These are phyloP conservation scores for Yamadazyma blattariae DNA, from an alignment of 1,139 yeast species.

Conservation along the genomic window DNA sequence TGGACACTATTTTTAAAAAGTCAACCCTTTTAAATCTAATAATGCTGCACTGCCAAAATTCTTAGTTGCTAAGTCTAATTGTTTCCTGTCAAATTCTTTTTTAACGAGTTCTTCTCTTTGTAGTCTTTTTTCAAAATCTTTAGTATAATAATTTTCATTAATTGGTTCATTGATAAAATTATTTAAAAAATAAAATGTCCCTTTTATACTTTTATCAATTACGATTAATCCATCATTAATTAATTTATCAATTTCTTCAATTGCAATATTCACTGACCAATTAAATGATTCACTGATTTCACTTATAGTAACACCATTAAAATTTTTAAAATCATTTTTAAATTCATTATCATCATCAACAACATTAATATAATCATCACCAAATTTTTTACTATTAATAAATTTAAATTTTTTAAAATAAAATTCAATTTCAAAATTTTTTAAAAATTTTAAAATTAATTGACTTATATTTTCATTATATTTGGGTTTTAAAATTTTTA, in stretches of 20 bases:
- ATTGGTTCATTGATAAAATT: slow-evolving; percentile 16
- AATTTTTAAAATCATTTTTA: slow-evolving; percentile 21
- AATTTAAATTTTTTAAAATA: slow-evolving; percentile 23
- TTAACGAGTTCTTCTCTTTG: slow-evolving; percentile 6
- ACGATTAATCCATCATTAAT: slow-evolving; percentile 56
- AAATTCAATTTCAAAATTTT: slow-evolving; percentile 24
- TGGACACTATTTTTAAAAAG: slow-evolving; percentile 1
- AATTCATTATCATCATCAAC: slow-evolving; percentile 25
- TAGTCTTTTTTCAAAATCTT: slow-evolving; percentile 8
- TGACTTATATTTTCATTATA: slow-evolving; percentile 20
- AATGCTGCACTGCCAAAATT: slow-evolving; percentile 7
- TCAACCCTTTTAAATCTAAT: slow-evolving; percentile 6
- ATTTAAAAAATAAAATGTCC: slow-evolving; percentile 46
- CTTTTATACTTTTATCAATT: slow-evolving; percentile 65
- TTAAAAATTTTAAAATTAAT: slow-evolving; percentile 23
- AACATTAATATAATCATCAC: slow-evolving; percentile 20
- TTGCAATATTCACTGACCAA: slow-evolving; percentile 71
- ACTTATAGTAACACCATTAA: slow-evolving; percentile 35
- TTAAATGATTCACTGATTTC: slow-evolving; percentile 36
- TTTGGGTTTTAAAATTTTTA: slow-evolving; percentile 29
- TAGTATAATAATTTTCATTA: slow-evolving; percentile 2
- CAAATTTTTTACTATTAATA: slow-evolving; percentile 21
- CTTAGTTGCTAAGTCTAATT: slow-evolving; percentile 5
- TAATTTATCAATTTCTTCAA: slow-evolving; percentile 64
- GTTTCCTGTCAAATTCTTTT: slow-evolving; percentile 1